Conservation (phyloP, 1,284 basidiomycete species). For the Spongispora temasekensis region DNA sequence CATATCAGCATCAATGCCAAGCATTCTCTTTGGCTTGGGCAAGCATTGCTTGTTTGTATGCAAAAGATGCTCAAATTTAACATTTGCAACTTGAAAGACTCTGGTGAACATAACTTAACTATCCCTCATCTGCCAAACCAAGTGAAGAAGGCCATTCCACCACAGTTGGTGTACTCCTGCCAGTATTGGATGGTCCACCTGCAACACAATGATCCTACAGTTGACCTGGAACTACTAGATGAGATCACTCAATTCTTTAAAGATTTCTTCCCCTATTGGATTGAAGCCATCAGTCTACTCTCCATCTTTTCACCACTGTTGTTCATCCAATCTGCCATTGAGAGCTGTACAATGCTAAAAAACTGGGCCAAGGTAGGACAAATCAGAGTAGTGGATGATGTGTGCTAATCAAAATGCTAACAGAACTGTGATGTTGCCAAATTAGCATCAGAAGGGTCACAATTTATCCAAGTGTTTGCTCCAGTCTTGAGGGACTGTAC, state of each 20-base stretch:
- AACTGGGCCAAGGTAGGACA: background rate
- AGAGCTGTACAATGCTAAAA: background rate
- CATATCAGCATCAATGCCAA: background rate
- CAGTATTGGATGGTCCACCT: too few relatives aligned
- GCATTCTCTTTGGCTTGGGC: background rate
- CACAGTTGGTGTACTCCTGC: background rate
- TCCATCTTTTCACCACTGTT: background rate
- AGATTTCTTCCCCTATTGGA: background rate
- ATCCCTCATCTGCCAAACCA: background rate
- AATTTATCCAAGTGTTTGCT: background rate
- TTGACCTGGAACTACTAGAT: background rate
- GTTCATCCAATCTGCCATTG: background rate
- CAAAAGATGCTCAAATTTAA: background rate
- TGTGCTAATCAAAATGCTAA: background rate
- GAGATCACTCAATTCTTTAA: background rate
- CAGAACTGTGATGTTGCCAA: background rate
- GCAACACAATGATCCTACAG: background rate
- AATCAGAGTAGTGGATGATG: background rate
- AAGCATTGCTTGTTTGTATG: background rate
- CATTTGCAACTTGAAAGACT: background rate
- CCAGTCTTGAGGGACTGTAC: background rate
- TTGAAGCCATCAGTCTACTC: background rate
- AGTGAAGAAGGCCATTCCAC: background rate
- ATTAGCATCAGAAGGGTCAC: background rate
- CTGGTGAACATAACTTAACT: background rate